Evolutionary conservation across 306 rosid genomes (phyloP), one percentile per base, ranked within the genome.

Genomic region (Lablab purpureus): DNA sequence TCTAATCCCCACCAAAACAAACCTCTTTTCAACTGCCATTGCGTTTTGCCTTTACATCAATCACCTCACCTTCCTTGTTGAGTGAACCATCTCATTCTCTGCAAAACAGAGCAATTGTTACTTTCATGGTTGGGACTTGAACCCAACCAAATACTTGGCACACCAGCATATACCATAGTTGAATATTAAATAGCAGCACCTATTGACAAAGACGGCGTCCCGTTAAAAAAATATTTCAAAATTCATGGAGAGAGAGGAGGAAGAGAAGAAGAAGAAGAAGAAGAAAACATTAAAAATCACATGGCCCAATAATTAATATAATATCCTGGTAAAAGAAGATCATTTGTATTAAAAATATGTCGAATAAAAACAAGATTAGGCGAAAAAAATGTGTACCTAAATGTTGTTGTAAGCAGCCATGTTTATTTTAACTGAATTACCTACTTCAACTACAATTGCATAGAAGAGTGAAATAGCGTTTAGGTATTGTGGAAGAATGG

Each of bases 1-100:
- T 63, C 78, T 84, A 78, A 93, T 89, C 75, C 98, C 98, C 27
- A 95, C 98, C 80, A 93, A 75, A 76, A 95, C 90, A 76, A 78
- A 82, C 22, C 87, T 89, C 67, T 66, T 90, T 82, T 76, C 87
- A 51, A 82, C 79, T 15, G 81, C 83, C 99, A 95, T 94, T 86
- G 47, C 43, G 13, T 62, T 77, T 15, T 59, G 21, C 74, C 40
- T 30, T 70, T 71, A 25, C 15, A 32, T 59, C 80, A 59, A 75
- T 56, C 63, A 79, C 79, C 60, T 77, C 67, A 60, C 46, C 37
- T 80, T 85, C 46, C 37, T 80, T 86, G 73, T 60, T 18, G 75
- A 76, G 81, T 40, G 68, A 64, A 60, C 62, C 85, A 70, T 76
- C 56, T 72, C 85, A 86, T 81, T 62, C 58, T 82, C 89, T 80